Base-by-base conservation (phyloP, 805 yeast genomes). In the Suhomyces tanzawaensis region DNA sequence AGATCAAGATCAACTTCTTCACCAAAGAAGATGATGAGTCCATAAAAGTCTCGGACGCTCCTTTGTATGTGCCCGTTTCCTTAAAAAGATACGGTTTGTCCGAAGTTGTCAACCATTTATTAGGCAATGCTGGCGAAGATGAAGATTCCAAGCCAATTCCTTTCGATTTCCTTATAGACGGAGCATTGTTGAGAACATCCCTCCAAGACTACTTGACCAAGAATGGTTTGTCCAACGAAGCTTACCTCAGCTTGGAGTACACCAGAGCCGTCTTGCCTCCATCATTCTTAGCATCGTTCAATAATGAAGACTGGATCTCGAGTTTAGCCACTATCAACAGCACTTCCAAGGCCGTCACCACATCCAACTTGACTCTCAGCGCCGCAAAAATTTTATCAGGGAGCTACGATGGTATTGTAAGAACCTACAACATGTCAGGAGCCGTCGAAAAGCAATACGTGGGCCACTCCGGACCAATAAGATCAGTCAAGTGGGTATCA, bases 261-360 rank as follows among this genome's bases (percentile, higher is more conserved):
- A 87, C 96, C 9, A 76, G 95, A 49, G 89, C 96, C 1, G 83
- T 89, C 26, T 74, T 91, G 36, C 99, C 99, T 14, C 99, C 99
- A n/a, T 81, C 91, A 18, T 90, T 79, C 55, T 69, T 89, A 46
- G 88, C 95, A 3, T 82, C 95, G 31, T 93, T 83, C 63, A 78
- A 81, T 55, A 89, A 91, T 55, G 96, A 91, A 45, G 99, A 93
- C 63, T 93, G 99, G 99, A 79, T 93, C 17, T 86, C 96, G 16
- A 76, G 95, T 1, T 72, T 84, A 18, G 79, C 78, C 54, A 60
- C 82, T 50, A 43, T 69, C 61, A 50, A 79, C 67, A 42, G 63
- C 55, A 19, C 19, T 9, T 49, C 60, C 11, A 32, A 39, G 12
- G 49, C 59, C 17, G 64, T 56, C 13, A 37, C 45, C 3, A 32